Evolutionary conservation across 352 stramenopile species (phyloP), one percentile per base, ranked within the genome.

Genomic region (Pythium chondricola): DNA sequence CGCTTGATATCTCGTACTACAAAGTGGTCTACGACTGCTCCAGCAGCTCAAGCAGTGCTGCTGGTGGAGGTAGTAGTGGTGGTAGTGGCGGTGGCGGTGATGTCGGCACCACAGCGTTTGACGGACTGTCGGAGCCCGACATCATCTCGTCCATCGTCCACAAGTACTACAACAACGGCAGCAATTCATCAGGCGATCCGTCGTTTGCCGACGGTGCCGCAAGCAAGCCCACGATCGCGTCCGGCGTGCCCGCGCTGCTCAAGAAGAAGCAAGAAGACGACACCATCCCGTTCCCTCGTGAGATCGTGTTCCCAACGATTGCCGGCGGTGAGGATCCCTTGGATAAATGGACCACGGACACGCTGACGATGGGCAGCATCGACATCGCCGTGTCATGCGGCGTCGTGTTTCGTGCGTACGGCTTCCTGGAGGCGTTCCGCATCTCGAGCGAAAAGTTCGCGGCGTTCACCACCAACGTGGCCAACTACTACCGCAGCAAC

Each of bases 1-100:
- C 75, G 24, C 66, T 88, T 24, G 75, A 88, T 40, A 83, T 88
- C 30, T 88, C 73, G 42, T 88, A 88, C 62, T 88, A 84, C 58
- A 88, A 88, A 36, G 75, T 85, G 16, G 69, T 85, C 1, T 61
- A 51, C 41, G 49, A 60, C 39, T 59, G 48, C 43, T 48, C n/a
- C 38, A 24, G n/a, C 14, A 29, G 17, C 16, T n/a, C n/a, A n/a
- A 35, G 37, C 18, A 31, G 13, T 6, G 35, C 20, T 9, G 32
- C 20, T 13, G 24, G 9, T 4, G 25, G 16, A 4, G 43, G 16
- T 13, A 41, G 33, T 0, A 51, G 18, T 16, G 43, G 27, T 1
- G 36, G 35, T 10, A 31, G 10, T 7, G 35, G 18, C 8, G 39
- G 22, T 13, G 22, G 14, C 2, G 25, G 16, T 5, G 43, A 17